Evolutionary conservation across 2,329 filamentous ascomycete species (phyloP).

Genomic region (Aureobasidium sp.): DNA sequence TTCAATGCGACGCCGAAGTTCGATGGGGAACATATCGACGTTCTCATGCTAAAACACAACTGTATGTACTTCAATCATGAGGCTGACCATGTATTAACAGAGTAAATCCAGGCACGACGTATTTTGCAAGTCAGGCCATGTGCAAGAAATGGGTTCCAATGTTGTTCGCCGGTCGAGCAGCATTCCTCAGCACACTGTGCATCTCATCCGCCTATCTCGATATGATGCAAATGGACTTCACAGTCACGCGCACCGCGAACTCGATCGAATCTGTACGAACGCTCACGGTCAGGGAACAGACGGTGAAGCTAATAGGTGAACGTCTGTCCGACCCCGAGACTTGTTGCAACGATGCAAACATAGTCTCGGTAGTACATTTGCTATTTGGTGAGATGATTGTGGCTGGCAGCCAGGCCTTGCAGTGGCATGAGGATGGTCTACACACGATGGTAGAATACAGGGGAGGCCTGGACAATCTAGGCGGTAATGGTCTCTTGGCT

Average conservation of each 20-base stretch:
- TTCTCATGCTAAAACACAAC: constrained; percentile 25
- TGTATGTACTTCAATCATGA: constrained; percentile 18
- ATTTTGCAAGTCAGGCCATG: constrained; percentile 26
- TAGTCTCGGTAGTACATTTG: constrained; percentile 28
- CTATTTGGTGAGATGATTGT: constrained; percentile 28
- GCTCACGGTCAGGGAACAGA: constrained; percentile 9
- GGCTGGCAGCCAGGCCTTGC: constrained; percentile 22
- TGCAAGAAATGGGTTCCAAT: constrained; percentile 24
- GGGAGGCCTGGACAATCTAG: constrained; percentile 26
- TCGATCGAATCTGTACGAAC: constrained; percentile 13
- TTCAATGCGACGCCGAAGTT: constrained; percentile 6
- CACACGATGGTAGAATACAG: constrained; percentile 24
- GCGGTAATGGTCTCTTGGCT: constrained; percentile 20
- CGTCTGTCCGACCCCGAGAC: constrained; percentile 23
- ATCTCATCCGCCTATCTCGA: constrained; percentile 29
- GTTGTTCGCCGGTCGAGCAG: constrained; percentile 22
- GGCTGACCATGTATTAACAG: neutral
- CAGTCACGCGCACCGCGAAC: neutral
- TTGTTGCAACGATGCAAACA: constrained; percentile 25
- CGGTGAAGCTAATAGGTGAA: constrained; percentile 23
- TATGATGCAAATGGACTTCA: constrained; percentile 24
- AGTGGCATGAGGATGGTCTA: constrained; percentile 25
- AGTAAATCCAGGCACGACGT: constrained; percentile 19
- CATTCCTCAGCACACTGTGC: constrained; percentile 28
- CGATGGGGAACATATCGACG: constrained; percentile 18